Base-by-base conservation (phyloP, 2,329 filamentous ascomycete genomes). In the Xylaria arbuscula region DNA sequence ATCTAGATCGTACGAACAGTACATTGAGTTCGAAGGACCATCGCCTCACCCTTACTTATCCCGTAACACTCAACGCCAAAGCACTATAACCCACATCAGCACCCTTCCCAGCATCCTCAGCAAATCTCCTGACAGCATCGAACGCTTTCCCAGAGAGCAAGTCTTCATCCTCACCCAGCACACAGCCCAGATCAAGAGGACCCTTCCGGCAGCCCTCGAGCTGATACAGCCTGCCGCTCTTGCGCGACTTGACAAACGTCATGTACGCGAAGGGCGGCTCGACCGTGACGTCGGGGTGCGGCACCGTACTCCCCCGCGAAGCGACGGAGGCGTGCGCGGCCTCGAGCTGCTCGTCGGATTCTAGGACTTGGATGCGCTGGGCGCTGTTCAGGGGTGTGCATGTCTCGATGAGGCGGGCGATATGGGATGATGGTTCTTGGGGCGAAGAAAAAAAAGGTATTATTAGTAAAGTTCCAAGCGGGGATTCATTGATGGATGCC, bases 31-130 rank as follows among this genome's bases (percentile, higher is more conserved):
- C 40, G 6, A 45, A 45, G 1, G 6, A 2, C 72, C 67, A 36
- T 3, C 74, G 8, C 32, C 47, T 53, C 62, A 58, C 32, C 42
- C 15, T 11, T 19, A 32, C 17, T 19, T 62, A 63, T n/a, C 78
- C 78, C 0, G 66, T 40, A 42, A 70, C 65, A 22, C 68, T 54
- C 54, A 71, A 15, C 60, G 58, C 67, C 61, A 71, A 60, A 40
- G 67, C 64, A 28, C 62, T 71, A 34, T 70, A 70, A 38, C 70
- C 70, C 10, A 68, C 24, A 13, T 5, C 38, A 13, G 36, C 24
- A 7, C 67, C 64, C 24, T 55, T 62, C 24, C 64, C 69, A 3
- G 58, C 62, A 40, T 64, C 48, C 48, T 55, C 48, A 7, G 62
- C 57, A 15, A 70, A 70, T 40, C 19, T 36, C 48, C 9, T 19